Evolutionary conservation across 768 basidiomycete species (phyloP), one percentile per base, ranked within the genome.

Genomic region (Auriscalpium orientale): DNA sequence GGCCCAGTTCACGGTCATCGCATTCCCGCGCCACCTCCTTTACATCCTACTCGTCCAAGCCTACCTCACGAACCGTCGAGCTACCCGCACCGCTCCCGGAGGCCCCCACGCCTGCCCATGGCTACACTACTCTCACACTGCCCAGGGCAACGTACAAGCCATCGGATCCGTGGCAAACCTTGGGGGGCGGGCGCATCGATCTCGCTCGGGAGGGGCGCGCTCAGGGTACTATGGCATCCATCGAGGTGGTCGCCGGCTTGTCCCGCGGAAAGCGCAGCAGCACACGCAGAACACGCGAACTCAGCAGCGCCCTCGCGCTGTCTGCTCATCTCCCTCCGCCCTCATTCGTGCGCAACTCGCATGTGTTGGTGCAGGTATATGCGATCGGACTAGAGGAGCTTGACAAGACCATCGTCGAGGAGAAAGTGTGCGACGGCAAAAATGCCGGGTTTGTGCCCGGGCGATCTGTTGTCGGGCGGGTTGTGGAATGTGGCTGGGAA

Each of bases 151-250:
- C 70, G 1, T 77, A 76, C 60, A 64, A 63, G n/a, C 72, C 73
- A 8, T 63, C 66, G 11, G 65, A 71, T 40, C 68, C 76, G 3
- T 68, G 67, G 66, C 55, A 70, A 0, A 70, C 72, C 13, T 64
- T 67, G 2, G 67, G 62, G 6, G 73, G 79, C 50, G 79, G 83
- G 2, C 79, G 76, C 49, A 71, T 93, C 15, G 90, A 95, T 69
- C 72, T 92, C 45, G 84, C 89, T 2, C 77, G 79, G 11, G 79
- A 84, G 16, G 91, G 92, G 4, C 72, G 91, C 11, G 92, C 91
- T 8, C 88, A 91, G 66, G 85, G 84, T 7, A 91, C 88, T 5
- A 95, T 97, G 92, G 87, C 88, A 15, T 91, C 83, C 51, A 83
- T 95, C 44, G 88, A 91, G 64, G 80, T 91, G 35, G 81, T 88